Percentiles rank a stretch among this genome's conserved stretches.
Conservation (phyloP, 441 rosid genomes). For the Manihot esculenta region DNA sequence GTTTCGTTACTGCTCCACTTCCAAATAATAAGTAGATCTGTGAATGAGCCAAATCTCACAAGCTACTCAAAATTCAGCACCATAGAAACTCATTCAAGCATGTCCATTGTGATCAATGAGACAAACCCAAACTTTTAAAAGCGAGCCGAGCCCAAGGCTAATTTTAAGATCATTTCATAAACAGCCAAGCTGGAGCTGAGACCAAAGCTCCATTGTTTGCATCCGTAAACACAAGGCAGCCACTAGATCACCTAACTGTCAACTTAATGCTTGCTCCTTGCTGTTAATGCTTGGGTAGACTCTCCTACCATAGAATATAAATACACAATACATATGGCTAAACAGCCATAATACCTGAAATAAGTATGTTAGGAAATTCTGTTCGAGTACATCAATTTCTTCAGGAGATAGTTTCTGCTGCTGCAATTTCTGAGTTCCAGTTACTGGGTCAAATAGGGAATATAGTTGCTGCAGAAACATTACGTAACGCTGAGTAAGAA, state of each 20-base stretch:
- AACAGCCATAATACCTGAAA: constrained; percentile 56
- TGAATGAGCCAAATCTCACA: no score
- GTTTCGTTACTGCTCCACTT: no score
- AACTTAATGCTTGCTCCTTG: neutral
- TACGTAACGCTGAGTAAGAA: constrained; percentile 16
- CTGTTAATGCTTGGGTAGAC: neutral
- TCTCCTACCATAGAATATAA: neutral
- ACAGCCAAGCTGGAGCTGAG: no score
- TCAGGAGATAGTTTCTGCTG: constrained; percentile 63
- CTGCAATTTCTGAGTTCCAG: constrained; percentile 69
- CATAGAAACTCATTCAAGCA: no score
- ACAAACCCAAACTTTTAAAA: no score
- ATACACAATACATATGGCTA: neutral
- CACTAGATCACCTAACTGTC: neutral
- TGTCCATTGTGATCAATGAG: no score
- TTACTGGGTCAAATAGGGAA: constrained; percentile 86
- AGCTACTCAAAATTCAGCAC: no score
- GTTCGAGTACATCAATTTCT: constrained; percentile 77
- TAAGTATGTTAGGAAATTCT: constrained; percentile 66
- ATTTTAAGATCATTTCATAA: no score
- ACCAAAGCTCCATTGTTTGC: no score
- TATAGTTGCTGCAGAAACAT: constrained; percentile 67
- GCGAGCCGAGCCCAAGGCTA: no score
- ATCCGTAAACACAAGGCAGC: no score
- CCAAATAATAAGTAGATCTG: no score